Evolutionary conservation across 257 asterid genomes (phyloP), one percentile per base, ranked within the genome.

Genomic region (Anisodus acutangulus): DNA sequence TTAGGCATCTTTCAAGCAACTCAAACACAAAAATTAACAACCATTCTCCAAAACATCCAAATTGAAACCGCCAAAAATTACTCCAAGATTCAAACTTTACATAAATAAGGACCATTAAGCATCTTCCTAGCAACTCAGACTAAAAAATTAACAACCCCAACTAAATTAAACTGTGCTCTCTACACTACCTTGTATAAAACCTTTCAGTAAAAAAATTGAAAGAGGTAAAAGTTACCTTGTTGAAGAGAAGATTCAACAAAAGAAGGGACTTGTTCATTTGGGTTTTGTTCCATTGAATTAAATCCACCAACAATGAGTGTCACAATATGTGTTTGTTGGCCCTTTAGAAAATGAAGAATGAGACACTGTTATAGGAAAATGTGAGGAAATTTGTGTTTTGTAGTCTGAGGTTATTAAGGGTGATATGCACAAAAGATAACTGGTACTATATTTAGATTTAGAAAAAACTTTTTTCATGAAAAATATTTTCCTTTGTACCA

Each of bases 281-380:
- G 90, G 76, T 94, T 95, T 51, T 86, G 90, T 86, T 94, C 98
- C 97, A 94, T 86, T 86, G 83, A 55, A 58, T 5, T 53, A 22
- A 51, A 22, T n/a, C 60, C 37, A 26, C 37, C n/a, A 45, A 3
- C 39, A 3, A 12, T 54, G 17, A 0, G 55, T 51, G 55, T 8
- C 12, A 8, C 45, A 5, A 41, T 31, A 41, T 72, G 47, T 12
- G 60, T 10, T 80, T 9, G 58, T 76, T 51, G 72, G 55, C 10
- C 10, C 9, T 49, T 8, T 8, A 7, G 11, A 10, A 37, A n/a
- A 57, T 43, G 78, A 17, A 58, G 70, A 43, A 16, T 79, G 88
- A 81, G 86, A 85, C 68, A 66, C 59, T 60, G 3, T 8, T 76
- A 57, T 86, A 60, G 85, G 87, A 85, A 84, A 90, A 83, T 37